These are phyloP conservation scores for Apiospora sp. DNA, from an alignment of 2,329 filamentous ascomycete genomes.

Conservation along the genomic window DNA sequence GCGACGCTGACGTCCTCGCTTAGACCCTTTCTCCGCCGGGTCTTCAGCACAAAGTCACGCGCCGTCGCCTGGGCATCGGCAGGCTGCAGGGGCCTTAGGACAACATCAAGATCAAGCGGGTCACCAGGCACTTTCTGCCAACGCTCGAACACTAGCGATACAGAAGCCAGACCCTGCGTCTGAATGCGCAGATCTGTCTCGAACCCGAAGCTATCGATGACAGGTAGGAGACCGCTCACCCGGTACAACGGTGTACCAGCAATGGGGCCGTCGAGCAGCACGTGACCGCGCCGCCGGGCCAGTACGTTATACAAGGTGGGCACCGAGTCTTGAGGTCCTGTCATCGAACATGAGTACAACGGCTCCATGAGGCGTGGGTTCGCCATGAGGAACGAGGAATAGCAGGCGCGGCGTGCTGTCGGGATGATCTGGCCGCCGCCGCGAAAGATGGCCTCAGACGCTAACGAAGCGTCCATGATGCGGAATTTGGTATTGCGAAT, in stretches of 20 bases:
- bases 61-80: slow-evolving; percentile 89
- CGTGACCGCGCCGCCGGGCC: slow-evolving; percentile 86
- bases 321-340: slow-evolving; percentile 88
- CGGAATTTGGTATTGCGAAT: slow-evolving; percentile 99
- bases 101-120: slow-evolving; percentile 86
- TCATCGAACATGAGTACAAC: slow-evolving; percentile 91
- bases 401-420: slow-evolving; percentile 89
- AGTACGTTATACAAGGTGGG: slow-evolving; percentile 92
- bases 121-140: slow-evolving; percentile 98
- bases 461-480: slow-evolving; percentile 88
- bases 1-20: slow-evolving; percentile 95
- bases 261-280: slow-evolving; percentile 91
- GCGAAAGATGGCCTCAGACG: slow-evolving; percentile 89
- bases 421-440: slow-evolving; percentile 98
- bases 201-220: slow-evolving; percentile 97
- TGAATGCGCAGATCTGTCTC: slow-evolving; percentile 97
- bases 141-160: slow-evolving; percentile 91
- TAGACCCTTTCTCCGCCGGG: slow-evolving; percentile 87
- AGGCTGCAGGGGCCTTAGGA: slow-evolving; percentile 84
- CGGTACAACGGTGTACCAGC: slow-evolving; percentile 94
- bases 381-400: slow-evolving; percentile 96
- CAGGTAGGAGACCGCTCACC: slow-evolving; percentile 88
- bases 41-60: slow-evolving; percentile 96
- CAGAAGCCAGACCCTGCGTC: slow-evolving; percentile 89
- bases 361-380: slow-evolving; percentile 97